Base-by-base conservation (phyloP, 2,329 filamentous ascomycete genomes). In the Atkinsonella hypoxylon region DNA sequence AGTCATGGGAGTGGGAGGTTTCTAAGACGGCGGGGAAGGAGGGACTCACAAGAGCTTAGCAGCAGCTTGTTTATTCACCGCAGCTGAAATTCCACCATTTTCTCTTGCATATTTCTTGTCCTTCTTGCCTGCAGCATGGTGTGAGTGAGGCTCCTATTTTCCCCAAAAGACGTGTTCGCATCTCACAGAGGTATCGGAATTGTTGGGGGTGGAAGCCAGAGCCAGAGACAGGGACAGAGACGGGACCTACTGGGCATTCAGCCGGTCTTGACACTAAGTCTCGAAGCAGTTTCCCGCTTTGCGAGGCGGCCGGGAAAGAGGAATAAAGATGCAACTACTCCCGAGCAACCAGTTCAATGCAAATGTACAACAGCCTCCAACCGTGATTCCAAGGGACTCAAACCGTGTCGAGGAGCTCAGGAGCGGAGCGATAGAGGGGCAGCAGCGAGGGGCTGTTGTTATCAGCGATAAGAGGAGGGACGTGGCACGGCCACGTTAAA, bases 101-200 rank as follows among this genome's bases (percentile, higher is more conserved):
- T 77, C 73, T 72, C 70, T 77, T 62, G 70, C 74, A 75, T 77
- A 67, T 67, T 76, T 78, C 64, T 68, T 74, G 60, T 74, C 67
- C 64, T 76, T 77, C 69, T 76, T 76, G 53, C 46, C 51, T 53
- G 17, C 34, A 32, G 13, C 9, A 10, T 34, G 13, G 15, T 13
- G 45, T 45, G 43, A 49, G 40, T 39, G 20, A 17, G 13, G 13
- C 17, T 13, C 9, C 40, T 13, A 12, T 2, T 8, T 2, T 5
- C 17, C 9, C 22, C 34, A 15, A 20, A 22, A 20, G 17, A 45
- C 31, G 10, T 12, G 15, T 7, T 13, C n/a, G 31, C 15, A 22
- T 15, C 15, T 18, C 17, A 12, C 34, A 50, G 32, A 12, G 26
- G 43, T 6, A 4, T 10, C 7, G 17, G 34, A 20, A 10, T 30